Base-by-base conservation (phyloP, 1,284 basidiomycete genomes). In the Fomitopsis pinicola region DNA sequence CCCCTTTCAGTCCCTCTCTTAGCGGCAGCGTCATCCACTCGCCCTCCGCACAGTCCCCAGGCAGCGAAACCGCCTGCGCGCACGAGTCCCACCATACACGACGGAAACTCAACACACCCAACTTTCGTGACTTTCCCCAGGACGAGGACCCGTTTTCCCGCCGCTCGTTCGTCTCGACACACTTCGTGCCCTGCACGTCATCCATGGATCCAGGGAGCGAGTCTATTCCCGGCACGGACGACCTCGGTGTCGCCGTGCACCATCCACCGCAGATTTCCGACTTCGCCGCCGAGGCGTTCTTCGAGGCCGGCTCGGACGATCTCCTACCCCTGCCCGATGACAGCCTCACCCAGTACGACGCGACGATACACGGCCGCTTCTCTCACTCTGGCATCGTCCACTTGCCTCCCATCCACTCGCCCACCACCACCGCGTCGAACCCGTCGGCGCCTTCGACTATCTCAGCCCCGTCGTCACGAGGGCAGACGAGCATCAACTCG, bases 371-470 rank as follows among this genome's bases (percentile, higher is more conserved):
- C 35, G 62, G 60, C 48, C 66, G 67, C 67, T 76, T 78, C 44
- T 80, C 81, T 17, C 78, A 81, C 61, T 75, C 75, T 36, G 82
- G 80, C 9, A 73, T 85, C 57, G 82, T 85, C 3, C 83, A 82
- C 70, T 76, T 85, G 4, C 75, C 77, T 2, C 80, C 82, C 17
- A 10, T 69, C 35, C n/a, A 40, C 52, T 54, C 50, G 50, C 55
- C 67, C 15, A 12, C 14, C 48, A 50, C 38, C 38, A 45, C n/a
- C 42, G 48, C 28, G 14, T 68, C 68, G 19, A 53, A 50, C 30
- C 48, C 61, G 22, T 64, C 65, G 6, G 63, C 60, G 33, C 61
- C 63, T 10, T 62, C 66, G 5, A 58, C 58, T 7, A 59, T 62
- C 3, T 63, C 64, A 2, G 64, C 65, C 0, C 62, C 59, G n/a